Percentiles rank a stretch among this genome's conserved stretches.
These are phyloP conservation scores for Goniomonas avonlea DNA, from an alignment of 78 protist genomes.

Conservation along the genomic window DNA sequence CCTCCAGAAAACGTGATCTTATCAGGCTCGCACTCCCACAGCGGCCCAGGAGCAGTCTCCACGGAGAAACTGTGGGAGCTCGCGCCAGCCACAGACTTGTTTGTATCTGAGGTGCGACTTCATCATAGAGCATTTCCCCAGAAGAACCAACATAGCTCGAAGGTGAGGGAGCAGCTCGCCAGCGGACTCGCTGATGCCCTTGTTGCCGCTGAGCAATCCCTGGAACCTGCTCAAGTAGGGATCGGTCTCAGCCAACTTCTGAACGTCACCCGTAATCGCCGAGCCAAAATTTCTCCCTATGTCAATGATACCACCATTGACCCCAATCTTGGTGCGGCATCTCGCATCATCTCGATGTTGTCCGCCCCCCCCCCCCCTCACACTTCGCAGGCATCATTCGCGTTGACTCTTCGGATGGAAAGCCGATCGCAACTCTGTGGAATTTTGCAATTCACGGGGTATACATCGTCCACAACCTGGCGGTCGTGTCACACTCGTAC, in stretches of 20 bases:
- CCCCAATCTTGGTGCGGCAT: slow-evolving; percentile 9
- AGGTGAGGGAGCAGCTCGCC: not conserved
- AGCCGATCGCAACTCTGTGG: slow-evolving; percentile 16
- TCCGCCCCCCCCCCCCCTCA: no score
- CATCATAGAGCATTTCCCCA: no score
- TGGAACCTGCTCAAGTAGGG: not conserved
- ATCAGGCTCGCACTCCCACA: slow-evolving; percentile 22
- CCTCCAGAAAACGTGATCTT: not conserved
- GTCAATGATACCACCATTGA: not conserved
- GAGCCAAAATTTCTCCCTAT: not conserved
- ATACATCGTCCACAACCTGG: no score
- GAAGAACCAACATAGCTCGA: no score
- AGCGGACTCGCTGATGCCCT: not conserved
- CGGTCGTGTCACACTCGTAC: no score
- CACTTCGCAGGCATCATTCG: no score
- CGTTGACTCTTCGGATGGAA: not conserved
- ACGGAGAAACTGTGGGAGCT: not conserved
- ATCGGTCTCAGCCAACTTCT: not conserved
- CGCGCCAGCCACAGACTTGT: no score
- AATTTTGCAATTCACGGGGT: slow-evolving; percentile 15
- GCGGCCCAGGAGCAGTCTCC: slow-evolving; percentile 29
- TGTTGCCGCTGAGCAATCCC: not conserved
- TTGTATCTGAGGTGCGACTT: no score
- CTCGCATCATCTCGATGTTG: no score
- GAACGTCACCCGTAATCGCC: slow-evolving; percentile 8